Base-by-base conservation (phyloP, 2,329 filamentous ascomycete genomes). In the Aspergillus vadensis region DNA sequence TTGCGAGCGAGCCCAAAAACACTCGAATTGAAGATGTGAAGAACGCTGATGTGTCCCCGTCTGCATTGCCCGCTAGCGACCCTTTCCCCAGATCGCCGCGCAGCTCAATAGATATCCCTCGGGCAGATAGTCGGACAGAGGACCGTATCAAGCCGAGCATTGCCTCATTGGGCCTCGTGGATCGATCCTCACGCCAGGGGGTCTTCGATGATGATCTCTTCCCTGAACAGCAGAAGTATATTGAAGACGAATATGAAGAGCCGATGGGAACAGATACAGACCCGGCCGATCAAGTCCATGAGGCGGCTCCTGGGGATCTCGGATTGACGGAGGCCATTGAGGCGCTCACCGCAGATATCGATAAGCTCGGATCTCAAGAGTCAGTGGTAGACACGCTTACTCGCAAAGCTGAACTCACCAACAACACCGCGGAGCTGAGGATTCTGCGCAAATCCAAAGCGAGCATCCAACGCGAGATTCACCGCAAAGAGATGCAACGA, bases 141-240 rank as follows among this genome's bases (percentile, higher is more conserved):
- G 82, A 81, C 57, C 83, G 77, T 62, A 84, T 87, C 27, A 96
- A 90, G 75, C 93, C 92, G 23, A 99, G 91, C 71, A 87, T 99
- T 65, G 90, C 94, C 10, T 97, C 95, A 0, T 80, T 99, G 3
- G 95, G 95, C 0, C 85, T 99, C 5, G 91, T 99, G 2, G 96
- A 92, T 61, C 89, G 90, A 5, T 91, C 91, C 14, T 92, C 91
- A 15, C 88, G 92, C 21, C 92, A 93, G 61, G 93, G 94, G 1
- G 95, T 99, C 2, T 99, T 99, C 74, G 91, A 97, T 66, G 91
- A 98, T 71, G 92, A 98, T 71, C 85, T 99, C 5, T 98, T 97
- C 72, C 90, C 88, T 1, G 94, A 98, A 65, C 91, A 96, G 70
- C 74, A 77, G 69, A 92, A 88, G 69, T 92, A 92, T 66, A 81